Conservation (phyloP, 441 rosid genomes). For the Brassica balearica region DNA sequence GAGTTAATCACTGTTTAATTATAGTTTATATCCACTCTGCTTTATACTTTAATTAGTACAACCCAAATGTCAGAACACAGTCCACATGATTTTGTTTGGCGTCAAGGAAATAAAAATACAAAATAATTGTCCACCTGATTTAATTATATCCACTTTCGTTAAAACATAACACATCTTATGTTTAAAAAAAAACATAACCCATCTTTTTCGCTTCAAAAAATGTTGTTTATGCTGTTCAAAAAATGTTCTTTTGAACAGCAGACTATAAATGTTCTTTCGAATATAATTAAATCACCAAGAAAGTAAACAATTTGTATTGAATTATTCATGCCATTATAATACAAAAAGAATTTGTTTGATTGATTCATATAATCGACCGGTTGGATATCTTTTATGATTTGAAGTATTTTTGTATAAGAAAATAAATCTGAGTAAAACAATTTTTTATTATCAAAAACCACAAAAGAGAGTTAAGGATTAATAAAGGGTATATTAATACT, state of each 20-base stretch:
- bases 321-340: conserved; percentile 30
- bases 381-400: conserved; percentile 32
- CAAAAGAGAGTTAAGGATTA: conserved; percentile 31
- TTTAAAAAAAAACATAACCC: background rate
- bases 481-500: conserved; percentile 12
- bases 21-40: conserved; percentile 32
- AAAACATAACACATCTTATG: conserved; percentile 20
- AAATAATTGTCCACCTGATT: conserved; percentile 32
- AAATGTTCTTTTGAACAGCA: conserved; percentile 34
- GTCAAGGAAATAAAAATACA: conserved; percentile 8
- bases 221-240: conserved; percentile 19
- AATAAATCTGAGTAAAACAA: conserved; percentile 2
- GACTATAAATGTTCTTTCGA: conserved; percentile 31
- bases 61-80: conserved; percentile 38
- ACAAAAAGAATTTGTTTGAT: conserved; percentile 33
- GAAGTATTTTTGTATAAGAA: conserved; percentile 4
- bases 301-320: conserved; percentile 22
- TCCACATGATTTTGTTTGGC: conserved; percentile 44
- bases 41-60: conserved; percentile 28
- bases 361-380: conserved; percentile 34
- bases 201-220: conserved; percentile 32
- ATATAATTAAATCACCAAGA: conserved; percentile 21
- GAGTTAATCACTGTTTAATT: conserved; percentile 32
- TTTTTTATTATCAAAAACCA: background rate
- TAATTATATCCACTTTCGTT: conserved; percentile 28